Evolutionary conservation across 2,329 filamentous ascomycete species (phyloP).

Genomic region (Lizonia empirigonia): DNA sequence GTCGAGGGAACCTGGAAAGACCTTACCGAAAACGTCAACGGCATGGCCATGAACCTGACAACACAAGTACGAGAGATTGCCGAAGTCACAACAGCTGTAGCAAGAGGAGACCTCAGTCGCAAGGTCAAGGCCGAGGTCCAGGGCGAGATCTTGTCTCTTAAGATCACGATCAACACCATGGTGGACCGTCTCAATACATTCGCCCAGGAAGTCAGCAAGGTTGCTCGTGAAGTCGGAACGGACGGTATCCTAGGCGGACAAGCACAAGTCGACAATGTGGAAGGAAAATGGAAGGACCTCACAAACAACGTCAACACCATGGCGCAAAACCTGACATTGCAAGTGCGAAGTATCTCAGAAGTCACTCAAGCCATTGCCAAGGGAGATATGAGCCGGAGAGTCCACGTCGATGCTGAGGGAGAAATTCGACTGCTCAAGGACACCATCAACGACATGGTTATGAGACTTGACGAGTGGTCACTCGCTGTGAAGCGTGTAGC

Average conservation of each 20-base stretch:
- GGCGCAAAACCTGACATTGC: slow-evolving; percentile 66
- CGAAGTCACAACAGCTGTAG: slow-evolving; percentile 59
- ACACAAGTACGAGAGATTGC: slow-evolving; percentile 61
- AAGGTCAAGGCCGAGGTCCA: slow-evolving; percentile 60
- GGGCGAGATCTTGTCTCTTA: slow-evolving; percentile 65
- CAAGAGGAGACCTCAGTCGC: slow-evolving; percentile 58
- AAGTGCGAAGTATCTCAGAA: slow-evolving; percentile 89
- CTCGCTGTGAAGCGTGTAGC: slow-evolving; percentile 95
- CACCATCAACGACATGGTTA: slow-evolving; percentile 99
- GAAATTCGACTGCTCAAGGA: slow-evolving; percentile 94
- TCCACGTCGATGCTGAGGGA: slow-evolving; percentile 92
- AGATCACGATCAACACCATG: slow-evolving; percentile 82
- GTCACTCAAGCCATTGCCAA: slow-evolving; percentile 95
- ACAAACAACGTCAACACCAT: slow-evolving; percentile 72
- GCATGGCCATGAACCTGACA: slow-evolving; percentile 59
- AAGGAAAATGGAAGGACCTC: slow-evolving; percentile 70
- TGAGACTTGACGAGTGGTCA: slow-evolving; percentile 91
- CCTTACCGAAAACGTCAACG: slow-evolving; percentile 60
- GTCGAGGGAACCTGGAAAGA: slow-evolving; percentile 61
- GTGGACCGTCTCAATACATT: slow-evolving; percentile 68
- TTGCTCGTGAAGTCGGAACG: slow-evolving; percentile 68
- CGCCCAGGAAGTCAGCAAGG: slow-evolving; percentile 69
- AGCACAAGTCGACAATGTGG: slow-evolving; percentile 67
- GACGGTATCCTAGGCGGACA: slow-evolving; percentile 69
- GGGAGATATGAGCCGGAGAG: slow-evolving; percentile 94